Evolutionary conservation across 2,329 filamentous ascomycete genomes (phyloP), one percentile per base, ranked within the genome.

Genomic region (Pseudonectria buxi): DNA sequence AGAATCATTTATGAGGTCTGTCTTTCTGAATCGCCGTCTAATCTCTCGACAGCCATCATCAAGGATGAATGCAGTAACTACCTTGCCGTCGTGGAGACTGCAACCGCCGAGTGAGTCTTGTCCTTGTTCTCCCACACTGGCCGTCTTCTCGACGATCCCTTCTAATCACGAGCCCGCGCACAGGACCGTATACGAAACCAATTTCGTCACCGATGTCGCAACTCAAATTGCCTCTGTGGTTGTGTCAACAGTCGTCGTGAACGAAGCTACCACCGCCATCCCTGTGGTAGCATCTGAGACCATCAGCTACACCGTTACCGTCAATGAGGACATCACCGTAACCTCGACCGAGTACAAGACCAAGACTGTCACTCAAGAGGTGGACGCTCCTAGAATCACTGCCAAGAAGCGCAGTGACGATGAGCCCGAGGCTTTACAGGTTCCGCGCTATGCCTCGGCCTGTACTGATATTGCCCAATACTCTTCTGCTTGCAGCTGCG

Each of bases 401-500:
- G 27, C 26, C 30, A 16, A 15, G 18, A 33, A 33, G 32, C 36
- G 32, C 10, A 27, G 10, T 12, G 30, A 26, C 13, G 6, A 29
- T 12, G 30, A 38, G 6, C 9, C 18, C 5, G 33, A 34, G 12
- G 35, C 26, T 15, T 28, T 35, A 14, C 35, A 28, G 25, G 40
- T 50, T 27, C 50, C 50, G 5, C 35, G 33, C 2, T 53, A 53
- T 29, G 50, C 50, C 4, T 43, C 48, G 5, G 43, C 49, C 11
- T 54, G 50, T 38, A 41, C 38, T 24, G 39, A 40, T 18, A 28
- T 39, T 14, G 39, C 36, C n/a, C 33, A 37, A 25, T 54, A 53
- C 32, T 42, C 45, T 15, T 51, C 47, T 15, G 50, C 50, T 12
- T 54, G 50, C 45, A 44, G 40, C 6, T 54, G 50, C 38, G 30